Conservation (phyloP, 768 basidiomycete species). For the Mycena floridula region DNA sequence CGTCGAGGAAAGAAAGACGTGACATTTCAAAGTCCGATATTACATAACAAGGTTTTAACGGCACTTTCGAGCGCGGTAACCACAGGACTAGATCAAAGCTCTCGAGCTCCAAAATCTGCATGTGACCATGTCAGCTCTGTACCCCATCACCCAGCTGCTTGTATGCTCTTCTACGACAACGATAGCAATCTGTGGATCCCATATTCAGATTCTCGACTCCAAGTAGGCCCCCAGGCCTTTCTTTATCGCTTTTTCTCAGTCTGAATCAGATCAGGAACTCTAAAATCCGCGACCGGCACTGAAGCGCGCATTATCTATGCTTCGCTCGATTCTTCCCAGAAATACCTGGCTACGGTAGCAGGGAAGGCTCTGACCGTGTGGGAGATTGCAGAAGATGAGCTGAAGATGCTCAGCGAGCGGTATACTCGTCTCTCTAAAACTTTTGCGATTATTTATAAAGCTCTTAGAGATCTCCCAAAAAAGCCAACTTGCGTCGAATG, state of each 20-base stretch:
- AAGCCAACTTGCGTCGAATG: constrained; percentile 70
- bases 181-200: constrained; percentile 50
- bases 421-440: constrained; percentile 16
- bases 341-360: constrained; percentile 53
- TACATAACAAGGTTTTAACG: too few relatives aligned
- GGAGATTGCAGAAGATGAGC: constrained; percentile 38
- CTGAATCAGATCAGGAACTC: constrained; percentile 41
- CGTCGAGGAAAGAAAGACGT: too few relatives aligned
- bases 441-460: background rate
- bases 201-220: constrained; percentile 54
- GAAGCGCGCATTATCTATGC: constrained; percentile 48
- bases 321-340: constrained; percentile 37
- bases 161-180: constrained; percentile 12
- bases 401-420: constrained; percentile 60
- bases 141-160: background rate
- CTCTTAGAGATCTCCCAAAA: constrained; percentile 72
- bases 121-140: too few relatives aligned
- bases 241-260: constrained; percentile 5
- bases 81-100: too few relatives aligned
- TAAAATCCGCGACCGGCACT: constrained; percentile 35
- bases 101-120: too few relatives aligned
- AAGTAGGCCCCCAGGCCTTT: constrained; percentile 31
- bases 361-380: constrained; percentile 81
- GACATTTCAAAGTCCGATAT: too few relatives aligned
- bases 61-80: too few relatives aligned